A percentile compares a stretch with the other conserved stretches of the same genome.
phyloP scores from a whole-genome alignment of 164 flowering plant species.

The Macadamia tetraphylla region DNA sequence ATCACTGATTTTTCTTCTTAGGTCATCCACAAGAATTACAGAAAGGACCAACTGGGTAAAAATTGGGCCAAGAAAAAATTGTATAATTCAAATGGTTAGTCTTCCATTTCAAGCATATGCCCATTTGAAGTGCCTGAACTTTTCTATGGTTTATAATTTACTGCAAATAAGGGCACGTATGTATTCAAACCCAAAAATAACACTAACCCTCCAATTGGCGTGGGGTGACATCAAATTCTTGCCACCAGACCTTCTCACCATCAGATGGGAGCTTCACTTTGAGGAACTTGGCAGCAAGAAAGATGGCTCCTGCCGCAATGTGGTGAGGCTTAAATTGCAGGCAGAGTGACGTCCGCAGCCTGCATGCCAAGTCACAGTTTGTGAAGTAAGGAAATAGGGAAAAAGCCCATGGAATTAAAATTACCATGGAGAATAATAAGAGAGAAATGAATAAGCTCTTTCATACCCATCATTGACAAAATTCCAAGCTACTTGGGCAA shows the following conservation, averaged over 20 bases:
- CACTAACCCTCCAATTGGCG: slow-evolving; percentile 47
- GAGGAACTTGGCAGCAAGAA: slow-evolving; percentile 81
- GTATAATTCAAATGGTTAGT: slow-evolving; percentile 2
- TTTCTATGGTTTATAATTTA: neutral
- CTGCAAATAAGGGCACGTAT: neutral
- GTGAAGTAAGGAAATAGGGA: slow-evolving; percentile 2
- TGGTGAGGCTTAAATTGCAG: slow-evolving; percentile 81
- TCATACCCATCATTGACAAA: slow-evolving; percentile 75
- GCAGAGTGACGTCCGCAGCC: slow-evolving; percentile 78
- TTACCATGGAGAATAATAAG: slow-evolving; percentile 1
- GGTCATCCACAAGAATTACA: neutral
- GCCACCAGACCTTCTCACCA: slow-evolving; percentile 53
- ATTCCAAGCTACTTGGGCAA: slow-evolving; percentile 38
- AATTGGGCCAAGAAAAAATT: neutral
- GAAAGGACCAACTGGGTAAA: neutral
- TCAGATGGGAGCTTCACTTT: slow-evolving; percentile 45
- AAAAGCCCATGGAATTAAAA: slow-evolving; percentile 4
- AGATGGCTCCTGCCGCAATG: slow-evolving; percentile 81
- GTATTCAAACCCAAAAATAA: no score
- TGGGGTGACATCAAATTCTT: slow-evolving; percentile 46
- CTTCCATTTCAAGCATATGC: neutral
- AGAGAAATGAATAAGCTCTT: slow-evolving; percentile 1
- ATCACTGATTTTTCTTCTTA: slow-evolving; percentile 1
- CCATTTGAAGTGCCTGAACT: neutral
- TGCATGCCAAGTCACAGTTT: slow-evolving; percentile 36